Evolutionary conservation across 805 yeast genomes (phyloP).

Genomic region (Lachancea sp.): DNA sequence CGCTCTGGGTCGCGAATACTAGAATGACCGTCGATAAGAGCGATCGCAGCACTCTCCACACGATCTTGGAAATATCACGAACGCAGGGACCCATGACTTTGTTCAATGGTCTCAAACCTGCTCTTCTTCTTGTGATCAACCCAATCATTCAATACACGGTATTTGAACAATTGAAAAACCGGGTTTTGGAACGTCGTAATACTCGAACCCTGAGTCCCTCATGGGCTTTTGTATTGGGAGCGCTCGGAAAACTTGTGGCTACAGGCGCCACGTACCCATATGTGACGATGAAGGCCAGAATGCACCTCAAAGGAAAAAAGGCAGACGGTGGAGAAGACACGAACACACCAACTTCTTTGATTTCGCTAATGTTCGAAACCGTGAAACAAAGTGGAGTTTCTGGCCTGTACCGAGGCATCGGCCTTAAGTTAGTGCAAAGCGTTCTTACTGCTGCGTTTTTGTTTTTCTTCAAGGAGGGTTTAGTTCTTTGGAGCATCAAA

Average conservation of each 20-base stretch:
- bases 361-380: constrained; percentile 50
- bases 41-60: constrained; percentile 43
- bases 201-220: constrained; percentile 46
- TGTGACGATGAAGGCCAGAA: constrained; percentile 80
- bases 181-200: constrained; percentile 47
- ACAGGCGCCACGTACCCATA: constrained; percentile 87
- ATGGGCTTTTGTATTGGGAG: constrained; percentile 83
- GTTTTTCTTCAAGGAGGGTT: constrained; percentile 85
- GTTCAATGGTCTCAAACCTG: constrained; percentile 84
- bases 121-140: constrained; percentile 75
- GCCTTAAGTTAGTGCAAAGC: constrained; percentile 74
- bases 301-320: constrained; percentile 48
- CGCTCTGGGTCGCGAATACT: constrained; percentile 93
- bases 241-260: constrained; percentile 84
- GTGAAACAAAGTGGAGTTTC: constrained; percentile 62
- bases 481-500: constrained; percentile 52
- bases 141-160: constrained; percentile 91
- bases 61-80: constrained; percentile 55
- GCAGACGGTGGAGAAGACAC: neutral
- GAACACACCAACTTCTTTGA: constrained; percentile 32
- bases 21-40: constrained; percentile 60
- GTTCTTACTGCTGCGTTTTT: constrained; percentile 85
- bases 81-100: constrained; percentile 67
- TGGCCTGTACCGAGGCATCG: constrained; percentile 76
- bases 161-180: constrained; percentile 77